Conservation (phyloP, 208 protist genomes). For the Plasmodiophora brassicae region DNA sequence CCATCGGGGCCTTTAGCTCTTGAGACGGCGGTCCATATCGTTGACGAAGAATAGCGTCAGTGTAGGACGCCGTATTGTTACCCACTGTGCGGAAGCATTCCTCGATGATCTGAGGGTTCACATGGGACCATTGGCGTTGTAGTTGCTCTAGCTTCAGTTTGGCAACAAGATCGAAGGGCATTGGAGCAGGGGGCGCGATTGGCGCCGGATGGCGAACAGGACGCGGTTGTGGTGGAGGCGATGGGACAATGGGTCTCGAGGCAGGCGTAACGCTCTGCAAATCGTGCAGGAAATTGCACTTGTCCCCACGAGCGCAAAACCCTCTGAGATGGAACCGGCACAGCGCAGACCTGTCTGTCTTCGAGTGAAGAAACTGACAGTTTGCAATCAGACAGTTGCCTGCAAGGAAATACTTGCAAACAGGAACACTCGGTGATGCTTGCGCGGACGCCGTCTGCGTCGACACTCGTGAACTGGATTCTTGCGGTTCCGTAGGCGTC, state of each 20-base stretch:
- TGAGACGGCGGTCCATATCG: background rate
- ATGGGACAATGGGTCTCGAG: background rate
- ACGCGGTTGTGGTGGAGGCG: background rate
- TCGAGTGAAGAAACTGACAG: conserved; percentile 1
- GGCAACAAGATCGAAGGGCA: conserved; percentile 11
- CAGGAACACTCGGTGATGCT: too few species aligned
- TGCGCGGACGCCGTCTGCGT: too few species aligned
- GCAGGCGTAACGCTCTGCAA: background rate
- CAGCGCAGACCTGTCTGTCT: background rate
- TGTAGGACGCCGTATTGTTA: background rate
- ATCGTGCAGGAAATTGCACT: conserved; percentile 19
- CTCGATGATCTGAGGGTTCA: background rate
- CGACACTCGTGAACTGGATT: too few species aligned
- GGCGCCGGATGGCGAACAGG: background rate
- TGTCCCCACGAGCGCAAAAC: background rate
- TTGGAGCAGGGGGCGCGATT: background rate
- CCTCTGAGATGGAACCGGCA: background rate
- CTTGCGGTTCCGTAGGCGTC: too few species aligned
- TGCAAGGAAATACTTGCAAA: conserved; percentile 15
- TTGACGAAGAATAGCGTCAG: background rate
- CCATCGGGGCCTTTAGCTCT: background rate
- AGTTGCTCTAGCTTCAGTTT: conserved; percentile 13
- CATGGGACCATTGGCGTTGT: conserved; percentile 2
- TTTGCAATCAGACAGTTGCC: conserved; percentile 18
- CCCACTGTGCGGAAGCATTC: background rate